These are phyloP conservation scores for Aspergillus ochraceus DNA, from an alignment of 2,329 filamentous ascomycete species.

Conservation along the genomic window DNA sequence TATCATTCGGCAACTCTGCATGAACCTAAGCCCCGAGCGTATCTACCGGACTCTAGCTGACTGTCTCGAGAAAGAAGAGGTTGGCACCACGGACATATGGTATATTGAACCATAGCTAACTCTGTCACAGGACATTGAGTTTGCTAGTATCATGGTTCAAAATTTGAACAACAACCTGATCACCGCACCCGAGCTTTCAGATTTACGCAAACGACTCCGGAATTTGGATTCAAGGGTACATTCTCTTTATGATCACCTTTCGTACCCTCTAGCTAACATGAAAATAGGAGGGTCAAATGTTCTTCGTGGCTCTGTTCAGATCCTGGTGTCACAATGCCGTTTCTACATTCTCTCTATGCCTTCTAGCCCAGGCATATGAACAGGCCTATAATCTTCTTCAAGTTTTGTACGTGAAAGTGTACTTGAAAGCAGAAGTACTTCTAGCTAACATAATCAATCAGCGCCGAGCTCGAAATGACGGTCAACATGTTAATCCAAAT, in stretches of 20 bases:
- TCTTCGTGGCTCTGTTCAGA: constrained; percentile 91
- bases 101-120: constrained; percentile 8
- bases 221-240: constrained; percentile 82
- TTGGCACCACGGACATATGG: constrained; percentile 18
- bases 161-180: constrained; percentile 99
- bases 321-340: constrained; percentile 99
- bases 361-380: constrained; percentile 95
- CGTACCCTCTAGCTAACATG: constrained; percentile 18
- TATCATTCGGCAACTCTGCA: constrained; percentile 92
- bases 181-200: constrained; percentile 89
- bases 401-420: constrained; percentile 69
- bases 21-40: constrained; percentile 87
- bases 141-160: constrained; percentile 99
- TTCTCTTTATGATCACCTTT: background rate
- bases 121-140: constrained; percentile 72
- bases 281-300: constrained; percentile 79
- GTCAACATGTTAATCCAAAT: constrained; percentile 99
- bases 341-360: constrained; percentile 91
- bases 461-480: constrained; percentile 96
- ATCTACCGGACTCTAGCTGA: constrained; percentile 96
- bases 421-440: background rate
- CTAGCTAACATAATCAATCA: constrained; percentile 42
- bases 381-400: constrained; percentile 95
- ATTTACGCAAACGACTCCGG: constrained; percentile 82
- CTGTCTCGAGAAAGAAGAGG: constrained; percentile 92